Conservation (phyloP, 2,329 filamentous ascomycete species). For the Epichloe uncinata region DNA sequence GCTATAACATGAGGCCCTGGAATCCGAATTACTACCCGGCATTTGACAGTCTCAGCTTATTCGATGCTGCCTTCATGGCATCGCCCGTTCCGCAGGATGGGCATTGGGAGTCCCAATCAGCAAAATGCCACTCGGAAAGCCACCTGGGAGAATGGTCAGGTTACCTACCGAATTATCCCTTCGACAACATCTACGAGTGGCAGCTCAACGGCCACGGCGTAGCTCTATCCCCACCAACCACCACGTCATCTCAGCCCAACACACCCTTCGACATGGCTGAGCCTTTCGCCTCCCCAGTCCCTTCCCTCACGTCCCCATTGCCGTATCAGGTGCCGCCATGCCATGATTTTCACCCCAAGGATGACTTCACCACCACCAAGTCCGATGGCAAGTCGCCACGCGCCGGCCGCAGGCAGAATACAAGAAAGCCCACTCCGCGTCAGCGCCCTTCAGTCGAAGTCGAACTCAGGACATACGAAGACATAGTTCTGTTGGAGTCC, state of each 20-base stretch:
- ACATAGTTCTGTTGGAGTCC: slow-evolving; percentile 38
- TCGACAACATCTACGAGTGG: not conserved
- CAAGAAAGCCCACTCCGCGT: not conserved
- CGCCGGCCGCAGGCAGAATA: too few relatives aligned
- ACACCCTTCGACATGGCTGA: too few relatives aligned
- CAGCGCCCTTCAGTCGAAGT: not conserved
- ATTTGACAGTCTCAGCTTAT: too few relatives aligned
- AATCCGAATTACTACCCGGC: not conserved
- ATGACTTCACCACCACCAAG: too few relatives aligned
- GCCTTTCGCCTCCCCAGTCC: too few relatives aligned
- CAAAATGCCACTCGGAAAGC: not conserved
- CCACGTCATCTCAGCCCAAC: too few relatives aligned
- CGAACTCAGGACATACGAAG: slow-evolving; percentile 7
- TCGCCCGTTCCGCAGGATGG: not conserved
- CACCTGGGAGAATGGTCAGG: not conserved
- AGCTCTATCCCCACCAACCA: too few relatives aligned
- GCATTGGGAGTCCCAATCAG: not conserved
- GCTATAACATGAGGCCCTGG: not conserved
- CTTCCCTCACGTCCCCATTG: too few relatives aligned
- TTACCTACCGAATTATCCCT: not conserved
- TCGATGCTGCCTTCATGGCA: not conserved
- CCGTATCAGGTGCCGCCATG: too few relatives aligned
- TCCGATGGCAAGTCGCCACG: too few relatives aligned
- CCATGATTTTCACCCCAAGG: too few relatives aligned
- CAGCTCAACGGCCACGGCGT: too few relatives aligned